Base-by-base conservation (phyloP, 768 basidiomycete genomes). In the Suillus weaverae region DNA sequence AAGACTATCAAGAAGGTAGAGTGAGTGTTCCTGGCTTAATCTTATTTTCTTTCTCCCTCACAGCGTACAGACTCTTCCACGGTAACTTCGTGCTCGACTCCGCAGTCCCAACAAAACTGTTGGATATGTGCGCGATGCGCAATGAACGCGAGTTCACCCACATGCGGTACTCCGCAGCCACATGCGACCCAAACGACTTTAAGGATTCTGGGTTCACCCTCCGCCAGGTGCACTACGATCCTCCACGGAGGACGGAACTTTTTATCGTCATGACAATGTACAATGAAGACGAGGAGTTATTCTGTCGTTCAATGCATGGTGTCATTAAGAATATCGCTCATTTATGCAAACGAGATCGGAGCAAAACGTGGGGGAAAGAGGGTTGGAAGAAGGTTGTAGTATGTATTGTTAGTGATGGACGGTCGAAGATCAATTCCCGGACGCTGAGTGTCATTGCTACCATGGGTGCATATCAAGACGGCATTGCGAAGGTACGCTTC, bases 261-360 rank as follows among this genome's bases (percentile, higher is more conserved):
- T 97, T 97, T 79, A 96, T 98, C 69, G 96, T 97, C 50, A 91
- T 98, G 86, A 98, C 96, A 16, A 97, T 98, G 95, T 97, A 97
- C 76, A 97, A 97, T 71, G 95, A 95, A 71, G 88, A 93, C 70
- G 95, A 97, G 74, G 86, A 89, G 70, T 82, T 99, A 7, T 98
- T 98, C 78, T 89, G 89, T 70, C 79, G 95, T 48, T 94, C 96
- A 0, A 95, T 98, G 92, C 92, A 97, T 71, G 96, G 96, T 60
- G 92, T 98, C 7, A 94, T 97, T 77, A 94, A 92, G 84, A 98
- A 98, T 70, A 84, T 98, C 51, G 89, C 89, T 5, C 93, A 97
- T 76, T 76, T 98, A 66, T 94, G 92, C 72, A 92, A 89, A 68
- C 83, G 96, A 26, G 90, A 91, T 53, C 81, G 92, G 56, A 91